Conservation (phyloP, 371 early-diverging fungal species). For the Circinella umbellata region DNA sequence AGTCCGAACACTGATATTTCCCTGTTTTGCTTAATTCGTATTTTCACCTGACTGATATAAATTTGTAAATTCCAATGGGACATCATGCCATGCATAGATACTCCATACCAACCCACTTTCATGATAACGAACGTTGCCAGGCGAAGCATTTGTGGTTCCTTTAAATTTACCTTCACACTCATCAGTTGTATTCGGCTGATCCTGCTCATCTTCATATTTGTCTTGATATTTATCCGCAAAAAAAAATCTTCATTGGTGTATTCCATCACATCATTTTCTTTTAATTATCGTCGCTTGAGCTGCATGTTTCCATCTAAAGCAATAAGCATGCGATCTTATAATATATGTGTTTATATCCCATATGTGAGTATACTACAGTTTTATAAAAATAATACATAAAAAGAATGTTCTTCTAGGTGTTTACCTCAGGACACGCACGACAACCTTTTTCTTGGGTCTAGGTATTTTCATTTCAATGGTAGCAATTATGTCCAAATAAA, state of each 20-base stretch:
- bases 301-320: neutral
- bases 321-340: neutral
- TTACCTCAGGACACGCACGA: neutral
- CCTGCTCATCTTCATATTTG: neutral
- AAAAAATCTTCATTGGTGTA: neutral
- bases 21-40: neutral
- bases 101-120: conserved; percentile 11
- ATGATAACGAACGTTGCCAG: neutral
- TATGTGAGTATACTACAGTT: neutral
- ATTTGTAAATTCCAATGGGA: conserved; percentile 11
- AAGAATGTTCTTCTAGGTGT: neutral
- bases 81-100: conserved; percentile 12
- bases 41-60: conserved; percentile 1
- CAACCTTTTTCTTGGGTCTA: neutral
- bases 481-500: neutral
- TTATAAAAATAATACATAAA: no score
- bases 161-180: neutral
- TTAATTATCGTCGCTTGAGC: neutral
- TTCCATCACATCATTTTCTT: conserved; percentile 1
- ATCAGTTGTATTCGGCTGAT: neutral
- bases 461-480: neutral
- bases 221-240: neutral
- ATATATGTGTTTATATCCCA: neutral
- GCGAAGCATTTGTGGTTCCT: neutral
- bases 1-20: no score